Evolutionary conservation across 2,329 filamentous ascomycete genomes (phyloP).

Genomic region (Eutypa lata): DNA sequence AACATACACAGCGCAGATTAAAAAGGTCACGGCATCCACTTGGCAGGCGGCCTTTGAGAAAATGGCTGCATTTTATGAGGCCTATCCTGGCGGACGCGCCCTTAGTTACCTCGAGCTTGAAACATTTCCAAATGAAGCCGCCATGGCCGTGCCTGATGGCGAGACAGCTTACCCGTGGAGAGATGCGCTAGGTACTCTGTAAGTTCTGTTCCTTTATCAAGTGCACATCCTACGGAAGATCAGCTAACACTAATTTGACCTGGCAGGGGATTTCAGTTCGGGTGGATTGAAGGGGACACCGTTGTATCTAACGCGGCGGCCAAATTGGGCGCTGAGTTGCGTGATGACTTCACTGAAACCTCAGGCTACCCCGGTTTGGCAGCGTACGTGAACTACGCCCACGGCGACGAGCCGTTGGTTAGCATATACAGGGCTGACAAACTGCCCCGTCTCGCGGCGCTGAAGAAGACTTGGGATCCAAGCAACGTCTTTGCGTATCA

Average conservation of each 20-base stretch:
- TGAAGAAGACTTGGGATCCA: slow-evolving; percentile 27
- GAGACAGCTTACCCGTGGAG: not conserved
- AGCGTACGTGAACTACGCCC: slow-evolving; percentile 26
- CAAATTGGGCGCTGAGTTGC: slow-evolving; percentile 6
- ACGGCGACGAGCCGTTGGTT: slow-evolving; percentile 24
- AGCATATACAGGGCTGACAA: slow-evolving; percentile 20
- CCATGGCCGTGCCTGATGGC: not conserved
- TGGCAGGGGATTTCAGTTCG: not conserved
- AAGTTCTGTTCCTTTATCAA: too few species aligned
- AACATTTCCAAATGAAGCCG: not conserved
- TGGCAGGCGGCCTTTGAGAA: not conserved
- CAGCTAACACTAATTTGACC: too few species aligned
- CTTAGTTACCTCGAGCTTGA: not conserved
- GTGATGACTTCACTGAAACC: slow-evolving; percentile 3
- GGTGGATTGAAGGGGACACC: slow-evolving; percentile 1
- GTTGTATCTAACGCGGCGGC: slow-evolving; percentile 2
- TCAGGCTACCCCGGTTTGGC: slow-evolving; percentile 10
- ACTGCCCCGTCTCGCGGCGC: slow-evolving; percentile 16
- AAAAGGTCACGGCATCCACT: not conserved
- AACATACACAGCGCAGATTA: not conserved
- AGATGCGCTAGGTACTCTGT: not conserved
- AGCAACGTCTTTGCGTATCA: slow-evolving; percentile 19
- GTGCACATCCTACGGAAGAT: too few species aligned
- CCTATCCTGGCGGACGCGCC: not conserved
- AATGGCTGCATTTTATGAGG: not conserved